These are phyloP conservation scores for Penicillium sp. DNA, from an alignment of 2,329 filamentous ascomycete species.

Conservation along the genomic window DNA sequence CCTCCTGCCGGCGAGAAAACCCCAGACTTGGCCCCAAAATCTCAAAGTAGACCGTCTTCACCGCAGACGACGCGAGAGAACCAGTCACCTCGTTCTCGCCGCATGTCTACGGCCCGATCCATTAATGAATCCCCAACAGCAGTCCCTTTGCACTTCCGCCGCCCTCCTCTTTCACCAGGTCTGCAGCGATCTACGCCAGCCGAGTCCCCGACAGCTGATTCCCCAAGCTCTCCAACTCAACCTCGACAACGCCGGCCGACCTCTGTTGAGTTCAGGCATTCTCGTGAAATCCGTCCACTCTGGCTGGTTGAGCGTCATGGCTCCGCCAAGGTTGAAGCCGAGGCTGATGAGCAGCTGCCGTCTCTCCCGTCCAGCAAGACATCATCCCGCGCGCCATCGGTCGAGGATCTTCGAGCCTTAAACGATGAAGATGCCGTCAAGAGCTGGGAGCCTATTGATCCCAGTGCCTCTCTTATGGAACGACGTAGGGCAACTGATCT, in stretches of 20 bases:
- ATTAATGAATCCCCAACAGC: conserved; percentile 47
- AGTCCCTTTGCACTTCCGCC: conserved; percentile 52
- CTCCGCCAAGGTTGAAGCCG: conserved; percentile 36
- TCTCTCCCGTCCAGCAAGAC: conserved; percentile 49
- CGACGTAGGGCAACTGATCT: conserved; percentile 26
- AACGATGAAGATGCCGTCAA: conserved; percentile 24
- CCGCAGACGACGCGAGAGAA: conserved; percentile 20
- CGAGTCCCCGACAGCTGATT: conserved; percentile 33
- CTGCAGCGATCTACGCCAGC: conserved; percentile 38
- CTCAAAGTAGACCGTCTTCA: conserved; percentile 34
- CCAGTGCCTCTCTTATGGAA: conserved; percentile 20
- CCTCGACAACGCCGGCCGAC: conserved; percentile 43
- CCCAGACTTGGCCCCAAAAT: conserved; percentile 26
- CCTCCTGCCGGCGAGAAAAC: conserved; percentile 28
- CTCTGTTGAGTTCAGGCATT: conserved; percentile 49
- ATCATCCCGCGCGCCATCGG: conserved; percentile 45
- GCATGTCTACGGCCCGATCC: conserved; percentile 26
- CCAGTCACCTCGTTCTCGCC: conserved; percentile 20
- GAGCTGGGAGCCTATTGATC: conserved; percentile 30
- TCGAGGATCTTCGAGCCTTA: conserved; percentile 36
- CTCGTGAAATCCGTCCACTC: conserved; percentile 69
- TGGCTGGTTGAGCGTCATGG: conserved; percentile 68
- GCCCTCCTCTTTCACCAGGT: conserved; percentile 45
- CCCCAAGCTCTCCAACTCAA: conserved; percentile 42
- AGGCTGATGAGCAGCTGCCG: conserved; percentile 42